A percentile compares a stretch with the other conserved stretches of the same genome.
These are phyloP conservation scores for Yamadazyma insecticola DNA, from an alignment of 805 yeast genomes.

Conservation along the genomic window DNA sequence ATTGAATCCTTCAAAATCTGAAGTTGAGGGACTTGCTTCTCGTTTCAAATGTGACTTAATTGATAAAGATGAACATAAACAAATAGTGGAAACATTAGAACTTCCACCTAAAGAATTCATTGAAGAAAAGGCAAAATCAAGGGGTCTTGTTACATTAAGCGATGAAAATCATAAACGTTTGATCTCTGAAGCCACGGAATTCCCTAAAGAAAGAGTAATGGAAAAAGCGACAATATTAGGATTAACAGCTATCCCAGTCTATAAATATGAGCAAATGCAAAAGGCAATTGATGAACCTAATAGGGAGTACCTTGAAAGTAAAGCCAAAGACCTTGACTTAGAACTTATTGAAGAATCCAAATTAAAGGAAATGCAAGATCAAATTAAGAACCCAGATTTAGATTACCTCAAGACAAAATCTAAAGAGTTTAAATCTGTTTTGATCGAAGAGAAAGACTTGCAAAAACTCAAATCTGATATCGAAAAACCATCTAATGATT, in stretches of 20 bases:
- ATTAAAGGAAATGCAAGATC: slow-evolving; percentile 2
- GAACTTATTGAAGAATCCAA: slow-evolving; percentile 2
- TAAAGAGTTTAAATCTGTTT: slow-evolving; percentile 4
- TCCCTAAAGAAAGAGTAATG: slow-evolving; percentile 11
- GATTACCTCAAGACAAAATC: slow-evolving; percentile 8
- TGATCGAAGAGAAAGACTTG: slow-evolving; percentile 5
- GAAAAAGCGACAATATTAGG: slow-evolving; percentile 18
- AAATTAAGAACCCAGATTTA: slow-evolving; percentile 4
- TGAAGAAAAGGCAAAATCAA: slow-evolving; percentile 5
- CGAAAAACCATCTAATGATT: slow-evolving; percentile 19
- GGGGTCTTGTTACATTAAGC: slow-evolving; percentile 6
- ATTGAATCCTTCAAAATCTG: slow-evolving; percentile 5
- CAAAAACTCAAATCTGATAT: slow-evolving; percentile 1
- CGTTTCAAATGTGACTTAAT: slow-evolving; percentile 2
- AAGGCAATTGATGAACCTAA: slow-evolving; percentile 14
- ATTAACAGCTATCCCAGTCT: slow-evolving; percentile 14
- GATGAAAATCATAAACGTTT: slow-evolving; percentile 7
- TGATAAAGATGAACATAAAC: slow-evolving; percentile 8
- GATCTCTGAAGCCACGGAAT: slow-evolving; percentile 6
- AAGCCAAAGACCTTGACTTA: slow-evolving; percentile 2
- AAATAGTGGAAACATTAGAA: slow-evolving; percentile 3
- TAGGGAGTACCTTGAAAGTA: slow-evolving; percentile 15
- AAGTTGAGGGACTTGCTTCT: slow-evolving; percentile 4
- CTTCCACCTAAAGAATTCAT: slow-evolving; percentile 16
- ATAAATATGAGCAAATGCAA: slow-evolving; percentile 9